Conservation (phyloP, 345 rosid species). For the Salix arbutifolia region DNA sequence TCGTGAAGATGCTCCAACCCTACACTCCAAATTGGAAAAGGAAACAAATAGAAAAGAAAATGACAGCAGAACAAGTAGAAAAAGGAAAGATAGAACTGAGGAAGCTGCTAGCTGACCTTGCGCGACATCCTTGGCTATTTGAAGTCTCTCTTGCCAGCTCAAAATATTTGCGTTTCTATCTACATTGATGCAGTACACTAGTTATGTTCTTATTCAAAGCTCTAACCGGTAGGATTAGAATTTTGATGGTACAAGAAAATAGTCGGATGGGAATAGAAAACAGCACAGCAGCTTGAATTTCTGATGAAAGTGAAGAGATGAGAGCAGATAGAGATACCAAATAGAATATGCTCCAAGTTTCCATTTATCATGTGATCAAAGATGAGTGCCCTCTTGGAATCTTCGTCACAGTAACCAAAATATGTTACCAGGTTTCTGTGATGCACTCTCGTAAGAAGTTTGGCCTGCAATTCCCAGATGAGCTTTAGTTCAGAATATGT, state of each 20-base stretch:
- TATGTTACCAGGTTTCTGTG: slow-evolving; percentile 10
- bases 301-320: too few relatives aligned
- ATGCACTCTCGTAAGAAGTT: slow-evolving; percentile 7
- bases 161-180: not conserved
- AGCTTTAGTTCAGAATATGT: too few relatives aligned
- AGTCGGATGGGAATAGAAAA: not conserved
- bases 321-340: not conserved
- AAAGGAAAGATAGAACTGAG: not conserved
- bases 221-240: too few relatives aligned
- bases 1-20: slow-evolving; percentile 18
- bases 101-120: slow-evolving; percentile 1
- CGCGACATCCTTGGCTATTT: slow-evolving; percentile 19
- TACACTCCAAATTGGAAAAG: not conserved
- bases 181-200: not conserved
- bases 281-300: not conserved
- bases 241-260: not conserved
- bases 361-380: slow-evolving; percentile 19
- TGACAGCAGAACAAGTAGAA: too few relatives aligned
- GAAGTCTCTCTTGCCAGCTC: slow-evolving; percentile 14
- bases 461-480: not conserved
- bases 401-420: slow-evolving; percentile 13
- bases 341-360: not conserved
- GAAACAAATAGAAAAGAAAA: too few relatives aligned
- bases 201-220: not conserved
- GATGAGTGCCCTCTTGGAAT: not conserved